Base-by-base conservation (phyloP, 148 eudicot species). In the Chenopodium formosanum region DNA sequence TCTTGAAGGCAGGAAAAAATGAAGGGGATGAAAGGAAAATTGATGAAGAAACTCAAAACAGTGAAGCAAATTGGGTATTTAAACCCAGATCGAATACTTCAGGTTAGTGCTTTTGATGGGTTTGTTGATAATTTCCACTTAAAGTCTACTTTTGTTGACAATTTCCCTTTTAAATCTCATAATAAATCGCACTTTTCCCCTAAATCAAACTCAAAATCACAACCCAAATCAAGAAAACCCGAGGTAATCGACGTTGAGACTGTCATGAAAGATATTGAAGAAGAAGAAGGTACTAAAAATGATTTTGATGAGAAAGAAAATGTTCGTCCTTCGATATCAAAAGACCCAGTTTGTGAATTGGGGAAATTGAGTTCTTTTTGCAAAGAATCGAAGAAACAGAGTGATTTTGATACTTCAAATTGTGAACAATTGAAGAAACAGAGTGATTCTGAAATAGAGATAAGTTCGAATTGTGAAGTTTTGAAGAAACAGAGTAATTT, bases 1-100 rank as follows among this genome's bases (percentile, higher is more conserved):
- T 76, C 12, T 62, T 72, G 50, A 50, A 63, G 25, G 70, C 66
- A 32, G 44, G 44, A 27, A 40, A 52, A 84, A 23, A 95, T 94
- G 98, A 96, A 90, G 89, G 90, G 84, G 29, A 85, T 95, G 88
- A 96, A 92, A 82, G 99, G 97, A 23, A 96, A 89, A 87, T 83
- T 94, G 3, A 83, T 96, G 83, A 96, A 91, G 89, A 96, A 92
- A 75, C 75, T 96, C 82, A 94, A 94, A 82, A 74, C 98, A 64
- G 87, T 91, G 2, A 92, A 93, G 75, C 81, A 89, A 53, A 92
- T 92, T 47, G 92, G 86, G 74, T 91, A 92, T 68, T 72, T 91
- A 78, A 93, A 90, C 70, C 84, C 97, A 2, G 97, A 94, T 12
- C 81, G 89, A 73, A 81, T 92, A 25, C 92, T 93, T 32, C 94